Evolutionary conservation across 352 stramenopile genomes (phyloP), one percentile per base, ranked within the genome.

Genomic region (Globisporangium irregulare): DNA sequence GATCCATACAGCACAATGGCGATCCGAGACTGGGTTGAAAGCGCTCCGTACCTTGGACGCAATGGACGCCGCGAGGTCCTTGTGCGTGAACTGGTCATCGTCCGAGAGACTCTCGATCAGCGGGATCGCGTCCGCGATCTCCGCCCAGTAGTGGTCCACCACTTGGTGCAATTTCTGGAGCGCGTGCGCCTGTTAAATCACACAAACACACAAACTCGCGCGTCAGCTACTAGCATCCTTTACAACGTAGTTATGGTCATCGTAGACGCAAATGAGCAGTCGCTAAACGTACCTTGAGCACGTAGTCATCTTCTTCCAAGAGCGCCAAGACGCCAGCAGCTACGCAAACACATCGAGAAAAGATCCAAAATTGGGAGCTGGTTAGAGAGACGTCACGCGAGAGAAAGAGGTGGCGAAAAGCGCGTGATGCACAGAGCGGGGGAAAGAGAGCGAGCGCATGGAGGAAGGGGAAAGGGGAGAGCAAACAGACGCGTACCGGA

Each of bases 41-140:
- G 43, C 43, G 43, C 43, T 51, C 50, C 58, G 59, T 68, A 82
- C 85, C 78, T 92, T 97, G 73, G 93, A 98, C 20, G 94, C 94
- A 50, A 99, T 87, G 38, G 81, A 89, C 15, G 95, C 95, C 14
- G 95, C 95, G 48, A 98, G 80, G 59, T 98, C 89, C 48, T 86
- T 87, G 56, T 96, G 80, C 48, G 89, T 78, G 72, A 98, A 98
- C n/a, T 74, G 72, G 38, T 96, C 88, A 68, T 98, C 91, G 73
- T 99, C 95, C 55, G 89, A 95, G n/a, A 99, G 79, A 54, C 84
- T 93, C 75, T 98, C 95, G 50, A 99, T 98, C 25, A 96, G 70
- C 29, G 92, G 85, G 36, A 98, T 89, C 55, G 89, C 89, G 57
- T 98, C 89, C 25, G 92, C 86, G 62, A 98, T 97, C 75, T 99